A percentile compares a stretch with the other conserved stretches of the same genome.
Evolutionary conservation across 1,139 yeast genomes (phyloP).

Genomic region (Yamadazyma sp.): DNA sequence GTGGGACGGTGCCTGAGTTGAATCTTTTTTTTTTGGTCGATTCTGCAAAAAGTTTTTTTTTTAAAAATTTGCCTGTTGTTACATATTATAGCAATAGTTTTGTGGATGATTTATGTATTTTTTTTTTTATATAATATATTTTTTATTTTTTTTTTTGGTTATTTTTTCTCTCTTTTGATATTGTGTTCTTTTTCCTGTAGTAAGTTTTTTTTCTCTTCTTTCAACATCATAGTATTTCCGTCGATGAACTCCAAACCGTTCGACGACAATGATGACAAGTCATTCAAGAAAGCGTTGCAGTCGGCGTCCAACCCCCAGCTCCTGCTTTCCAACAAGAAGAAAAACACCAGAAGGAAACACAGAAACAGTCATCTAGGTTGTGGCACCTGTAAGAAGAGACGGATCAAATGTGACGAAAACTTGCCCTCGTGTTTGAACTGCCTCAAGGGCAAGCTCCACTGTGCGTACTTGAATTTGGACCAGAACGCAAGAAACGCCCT

Average conservation of each 20-base stretch:
- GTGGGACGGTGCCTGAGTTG: background rate
- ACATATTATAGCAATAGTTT: background rate
- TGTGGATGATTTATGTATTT: too few relatives aligned
- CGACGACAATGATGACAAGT: slow-evolving; percentile 13
- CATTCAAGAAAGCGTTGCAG: slow-evolving; percentile 18
- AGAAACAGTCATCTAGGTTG: slow-evolving; percentile 65
- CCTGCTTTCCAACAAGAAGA: slow-evolving; percentile 24
- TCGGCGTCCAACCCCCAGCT: slow-evolving; percentile 18
- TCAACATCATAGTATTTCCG: background rate
- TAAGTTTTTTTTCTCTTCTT: background rate
- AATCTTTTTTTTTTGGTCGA: background rate
- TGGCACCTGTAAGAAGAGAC: slow-evolving; percentile 63
- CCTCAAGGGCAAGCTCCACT: slow-evolving; percentile 54
- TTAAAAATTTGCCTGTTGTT: too few relatives aligned
- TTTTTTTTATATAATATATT: too few relatives aligned
- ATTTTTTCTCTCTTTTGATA: too few relatives aligned
- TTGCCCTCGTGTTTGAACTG: slow-evolving; percentile 64
- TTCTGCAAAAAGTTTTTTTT: too few relatives aligned
- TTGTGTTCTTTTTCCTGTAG: too few relatives aligned
- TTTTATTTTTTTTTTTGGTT: too few relatives aligned
- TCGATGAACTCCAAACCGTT: slow-evolving; percentile 2
- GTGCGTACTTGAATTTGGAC: slow-evolving; percentile 54
- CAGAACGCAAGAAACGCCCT: slow-evolving; percentile 51
- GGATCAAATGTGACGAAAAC: slow-evolving; percentile 68
- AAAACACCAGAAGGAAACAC: slow-evolving; percentile 59